Evolutionary conservation across 2,329 filamentous ascomycete genomes (phyloP).

Genomic region (Sclerotinia spermophila): DNA sequence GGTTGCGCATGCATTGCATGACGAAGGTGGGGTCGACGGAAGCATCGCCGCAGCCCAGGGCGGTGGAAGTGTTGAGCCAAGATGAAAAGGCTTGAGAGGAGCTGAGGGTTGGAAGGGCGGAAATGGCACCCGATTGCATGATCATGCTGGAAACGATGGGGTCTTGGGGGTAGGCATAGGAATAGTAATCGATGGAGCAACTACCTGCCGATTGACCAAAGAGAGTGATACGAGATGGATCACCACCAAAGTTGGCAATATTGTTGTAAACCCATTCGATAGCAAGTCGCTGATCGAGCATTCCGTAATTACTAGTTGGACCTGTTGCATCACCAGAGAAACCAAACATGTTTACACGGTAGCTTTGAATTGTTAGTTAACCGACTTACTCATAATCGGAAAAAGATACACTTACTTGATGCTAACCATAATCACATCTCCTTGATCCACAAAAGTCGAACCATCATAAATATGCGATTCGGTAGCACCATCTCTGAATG

Average conservation of each 20-base stretch:
- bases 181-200: conserved; percentile 24
- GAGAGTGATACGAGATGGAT: conserved; percentile 40
- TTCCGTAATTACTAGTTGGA: conserved; percentile 46
- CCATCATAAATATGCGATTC: conserved; percentile 43
- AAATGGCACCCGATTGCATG: conserved; percentile 28
- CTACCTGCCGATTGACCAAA: conserved; percentile 43
- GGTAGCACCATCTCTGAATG: conserved; percentile 41
- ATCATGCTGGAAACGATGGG: conserved; percentile 30
- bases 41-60: conserved; percentile 33
- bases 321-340: conserved; percentile 52
- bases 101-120: conserved; percentile 28
- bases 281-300: conserved; percentile 57
- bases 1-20: conserved; percentile 33
- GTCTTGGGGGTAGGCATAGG: conserved; percentile 15
- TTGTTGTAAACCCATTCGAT: conserved; percentile 58
- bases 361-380: conserved; percentile 39
- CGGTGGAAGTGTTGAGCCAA: conserved; percentile 30
- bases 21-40: conserved; percentile 23
- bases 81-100: conserved; percentile 19
- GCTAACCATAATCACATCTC: conserved; percentile 46
- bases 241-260: conserved; percentile 45
- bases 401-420: conserved; percentile 41
- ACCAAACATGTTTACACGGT: conserved; percentile 62
- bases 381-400: too few relatives aligned
- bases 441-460: conserved; percentile 41